phyloP scores from a whole-genome alignment of 306 rosid genomes.

The Sphenostylis stenocarpa region DNA sequence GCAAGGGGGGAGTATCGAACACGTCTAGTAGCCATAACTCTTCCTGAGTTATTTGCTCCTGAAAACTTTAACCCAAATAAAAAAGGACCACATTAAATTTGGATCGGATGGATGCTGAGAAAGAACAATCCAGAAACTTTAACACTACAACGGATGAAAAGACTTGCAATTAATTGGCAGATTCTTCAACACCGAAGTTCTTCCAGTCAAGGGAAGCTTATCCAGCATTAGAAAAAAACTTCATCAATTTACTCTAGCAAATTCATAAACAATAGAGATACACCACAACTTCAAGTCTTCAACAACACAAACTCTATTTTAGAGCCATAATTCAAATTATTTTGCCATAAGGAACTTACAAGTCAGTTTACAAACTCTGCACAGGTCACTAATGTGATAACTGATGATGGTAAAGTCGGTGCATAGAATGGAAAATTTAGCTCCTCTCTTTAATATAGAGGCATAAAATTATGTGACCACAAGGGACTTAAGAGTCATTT shows the following conservation, averaged over 20 bases:
- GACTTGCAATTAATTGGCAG: constrained; percentile 22
- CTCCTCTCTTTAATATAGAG: too few species aligned
- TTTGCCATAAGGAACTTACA: neutral
- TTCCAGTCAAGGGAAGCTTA: constrained; percentile 3
- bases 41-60: constrained; percentile 8
- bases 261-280: constrained; percentile 10
- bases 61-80: constrained; percentile 1
- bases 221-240: neutral
- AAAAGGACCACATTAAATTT: constrained; percentile 1
- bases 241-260: constrained; percentile 3
- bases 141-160: constrained; percentile 6
- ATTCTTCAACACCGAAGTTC: constrained; percentile 6
- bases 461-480: too few species aligned
- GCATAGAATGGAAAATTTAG: neutral
- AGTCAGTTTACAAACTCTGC: neutral
- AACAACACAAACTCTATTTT: constrained; percentile 11
- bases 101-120: constrained; percentile 13
- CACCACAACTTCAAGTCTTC: neutral
- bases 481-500: too few species aligned
- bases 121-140: constrained; percentile 19
- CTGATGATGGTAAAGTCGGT: neutral
- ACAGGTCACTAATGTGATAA: neutral
- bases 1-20: constrained; percentile 61
- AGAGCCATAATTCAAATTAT: neutral
- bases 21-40: constrained; percentile 72